phyloP scores from a whole-genome alignment of 129 eudicot species.

The Artemisia tridentata region DNA sequence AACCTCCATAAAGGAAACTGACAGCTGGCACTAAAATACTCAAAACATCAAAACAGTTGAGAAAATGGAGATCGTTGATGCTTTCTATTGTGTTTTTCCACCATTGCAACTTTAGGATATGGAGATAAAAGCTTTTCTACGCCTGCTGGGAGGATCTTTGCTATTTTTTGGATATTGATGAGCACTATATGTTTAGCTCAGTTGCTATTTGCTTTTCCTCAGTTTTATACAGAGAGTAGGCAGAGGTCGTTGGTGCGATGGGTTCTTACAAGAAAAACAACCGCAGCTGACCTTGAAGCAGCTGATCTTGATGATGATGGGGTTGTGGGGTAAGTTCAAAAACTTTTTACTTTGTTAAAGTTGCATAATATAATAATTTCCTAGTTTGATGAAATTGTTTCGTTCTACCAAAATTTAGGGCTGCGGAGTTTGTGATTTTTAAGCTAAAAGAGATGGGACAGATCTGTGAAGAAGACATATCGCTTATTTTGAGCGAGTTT shows the following conservation, averaged over 20 bases:
- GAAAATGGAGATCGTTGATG: conserved; percentile 62
- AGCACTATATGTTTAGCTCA: conserved; percentile 87
- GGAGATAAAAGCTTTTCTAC: conserved; percentile 91
- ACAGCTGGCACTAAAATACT: no score
- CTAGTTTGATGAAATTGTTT: neutral
- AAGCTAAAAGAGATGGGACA: conserved; percentile 98
- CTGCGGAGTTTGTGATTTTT: conserved; percentile 68
- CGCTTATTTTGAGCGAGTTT: conserved; percentile 60
- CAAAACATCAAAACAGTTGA: no score
- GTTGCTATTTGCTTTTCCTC: conserved; percentile 74
- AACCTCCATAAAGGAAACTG: no score
- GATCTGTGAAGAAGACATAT: conserved; percentile 68
- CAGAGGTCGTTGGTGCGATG: conserved; percentile 47
- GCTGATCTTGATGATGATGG: conserved; percentile 91
- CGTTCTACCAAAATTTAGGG: conserved; percentile 32
- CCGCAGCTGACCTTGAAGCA: conserved; percentile 70
- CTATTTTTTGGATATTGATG: conserved; percentile 75
- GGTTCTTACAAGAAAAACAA: conserved; percentile 69
- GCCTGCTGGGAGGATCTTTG: conserved; percentile 73
- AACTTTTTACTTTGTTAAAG: neutral
- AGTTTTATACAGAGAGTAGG: conserved; percentile 60
- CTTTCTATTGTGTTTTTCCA: conserved; percentile 85
- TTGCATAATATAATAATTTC: neutral
- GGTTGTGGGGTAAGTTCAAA: conserved; percentile 56
- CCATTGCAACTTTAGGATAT: conserved; percentile 86